Evolutionary conservation across 2,329 filamentous ascomycete species (phyloP).

Genomic region (Sporothrix dimorphospora): DNA sequence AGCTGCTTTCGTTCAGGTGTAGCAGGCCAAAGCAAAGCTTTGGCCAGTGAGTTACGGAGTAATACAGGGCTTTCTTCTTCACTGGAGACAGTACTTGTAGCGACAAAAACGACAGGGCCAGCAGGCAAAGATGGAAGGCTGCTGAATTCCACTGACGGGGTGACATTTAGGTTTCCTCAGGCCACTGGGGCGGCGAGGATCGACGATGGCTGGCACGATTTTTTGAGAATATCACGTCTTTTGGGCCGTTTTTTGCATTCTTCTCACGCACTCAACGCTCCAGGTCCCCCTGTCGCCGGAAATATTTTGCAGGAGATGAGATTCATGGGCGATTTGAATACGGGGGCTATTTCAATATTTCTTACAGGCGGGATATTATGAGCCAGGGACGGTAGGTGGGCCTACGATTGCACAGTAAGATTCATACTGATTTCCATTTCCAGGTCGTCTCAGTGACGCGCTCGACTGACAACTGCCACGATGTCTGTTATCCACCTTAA

Average conservation of each 20-base stretch:
- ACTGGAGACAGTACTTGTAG: too few species aligned
- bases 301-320: slow-evolving; percentile 21
- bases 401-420: not conserved
- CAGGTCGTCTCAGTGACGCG: not conserved
- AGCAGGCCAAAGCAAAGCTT: not conserved
- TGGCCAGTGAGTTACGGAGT: too few species aligned
- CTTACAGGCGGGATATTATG: not conserved
- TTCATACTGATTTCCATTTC: not conserved
- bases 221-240: slow-evolving; percentile 19
- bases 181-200: slow-evolving; percentile 17
- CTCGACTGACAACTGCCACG: slow-evolving; percentile 14
- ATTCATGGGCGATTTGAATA: slow-evolving; percentile 14
- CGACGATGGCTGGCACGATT: slow-evolving; percentile 20
- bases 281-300: slow-evolving; percentile 3
- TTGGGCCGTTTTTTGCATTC: not conserved
- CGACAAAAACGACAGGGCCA: not conserved
- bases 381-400: not conserved
- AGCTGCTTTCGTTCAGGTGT: not conserved
- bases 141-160: slow-evolving; percentile 14
- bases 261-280: not conserved
- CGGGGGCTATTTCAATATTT: not conserved
- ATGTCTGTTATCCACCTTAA: not conserved
- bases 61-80: too few species aligned
- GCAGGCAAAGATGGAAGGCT: not conserved
- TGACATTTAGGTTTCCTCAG: slow-evolving; percentile 10